phyloP scores from a whole-genome alignment of 1,139 yeast genomes.

The Casaregolazyma suthepensis region DNA sequence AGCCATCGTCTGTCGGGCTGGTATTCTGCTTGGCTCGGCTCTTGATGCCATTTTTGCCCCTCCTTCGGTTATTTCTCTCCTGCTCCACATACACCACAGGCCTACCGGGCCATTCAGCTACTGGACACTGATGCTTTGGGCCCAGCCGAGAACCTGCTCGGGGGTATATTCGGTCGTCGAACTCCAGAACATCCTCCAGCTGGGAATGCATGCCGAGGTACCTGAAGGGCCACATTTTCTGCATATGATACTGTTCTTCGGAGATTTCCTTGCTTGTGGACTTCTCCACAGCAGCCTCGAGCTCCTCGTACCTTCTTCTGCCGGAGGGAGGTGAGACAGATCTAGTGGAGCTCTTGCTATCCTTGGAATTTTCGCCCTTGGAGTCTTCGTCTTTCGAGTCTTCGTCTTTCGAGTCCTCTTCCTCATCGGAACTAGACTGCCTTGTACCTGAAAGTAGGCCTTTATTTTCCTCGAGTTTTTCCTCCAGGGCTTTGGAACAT shows the following conservation, averaged over 20 bases:
- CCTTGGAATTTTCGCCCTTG: constrained; percentile 8
- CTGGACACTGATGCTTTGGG: constrained; percentile 63
- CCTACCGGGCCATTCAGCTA: constrained; percentile 63
- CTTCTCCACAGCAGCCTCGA: constrained; percentile 42
- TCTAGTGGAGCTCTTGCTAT: constrained; percentile 4
- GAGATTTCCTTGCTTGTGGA: constrained; percentile 27
- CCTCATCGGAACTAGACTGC: constrained; percentile 6
- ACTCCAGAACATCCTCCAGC: constrained; percentile 71
- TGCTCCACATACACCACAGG: constrained; percentile 64
- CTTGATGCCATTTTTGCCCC: constrained; percentile 3
- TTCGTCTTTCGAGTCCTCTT: constrained; percentile 4
- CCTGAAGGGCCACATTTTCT: constrained; percentile 61
- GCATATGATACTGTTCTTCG: constrained; percentile 28
- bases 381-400: constrained; percentile 9
- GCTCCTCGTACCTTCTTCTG: constrained; percentile 55
- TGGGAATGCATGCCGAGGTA: constrained; percentile 74
- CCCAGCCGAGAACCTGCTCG: constrained; percentile 77
- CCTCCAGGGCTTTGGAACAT: constrained; percentile 43
- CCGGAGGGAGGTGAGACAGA: constrained; percentile 3
- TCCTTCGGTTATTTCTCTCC: constrained; percentile 16
- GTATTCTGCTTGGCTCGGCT: constrained; percentile 6
- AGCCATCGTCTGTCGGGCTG: constrained; percentile 9
- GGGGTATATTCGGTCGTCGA: constrained; percentile 77
- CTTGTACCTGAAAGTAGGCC: constrained; percentile 16
- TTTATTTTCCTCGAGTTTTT: constrained; percentile 23